These are phyloP conservation scores for Aureobasidium lini DNA, from an alignment of 2,329 filamentous ascomycete genomes.

Conservation along the genomic window DNA sequence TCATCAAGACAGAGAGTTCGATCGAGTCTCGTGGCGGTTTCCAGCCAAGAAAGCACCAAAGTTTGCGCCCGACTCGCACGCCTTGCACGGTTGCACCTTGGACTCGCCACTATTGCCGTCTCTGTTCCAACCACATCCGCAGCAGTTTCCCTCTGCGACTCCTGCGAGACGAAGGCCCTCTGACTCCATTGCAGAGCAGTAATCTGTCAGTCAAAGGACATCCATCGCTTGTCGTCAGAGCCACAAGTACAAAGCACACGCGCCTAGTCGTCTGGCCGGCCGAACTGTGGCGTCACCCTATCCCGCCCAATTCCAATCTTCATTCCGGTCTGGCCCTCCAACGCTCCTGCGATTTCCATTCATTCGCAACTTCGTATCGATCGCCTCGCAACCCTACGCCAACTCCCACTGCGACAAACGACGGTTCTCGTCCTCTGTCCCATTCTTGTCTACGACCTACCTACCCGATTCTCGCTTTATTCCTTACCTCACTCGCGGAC, in stretches of 20 bases:
- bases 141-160: no score
- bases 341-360: neutral
- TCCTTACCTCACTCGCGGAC: no score
- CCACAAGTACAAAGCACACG: neutral
- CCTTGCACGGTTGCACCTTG: no score
- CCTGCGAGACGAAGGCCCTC: no score
- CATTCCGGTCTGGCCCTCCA: conserved; percentile 1
- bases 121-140: no score
- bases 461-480: neutral
- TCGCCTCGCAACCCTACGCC: neutral
- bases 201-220: no score
- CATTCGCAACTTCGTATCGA: neutral
- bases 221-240: neutral
- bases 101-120: no score
- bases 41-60: no score
- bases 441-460: neutral
- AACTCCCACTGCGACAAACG: neutral
- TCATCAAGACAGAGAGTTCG: no score
- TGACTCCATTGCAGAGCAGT: neutral
- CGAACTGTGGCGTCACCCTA: neutral
- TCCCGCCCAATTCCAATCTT: neutral
- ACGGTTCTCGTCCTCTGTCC: neutral
- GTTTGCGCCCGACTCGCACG: no score
- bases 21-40: no score
- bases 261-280: neutral